Evolutionary conservation across 768 basidiomycete genomes (phyloP).

Genomic region (Suillus cothurnatus): DNA sequence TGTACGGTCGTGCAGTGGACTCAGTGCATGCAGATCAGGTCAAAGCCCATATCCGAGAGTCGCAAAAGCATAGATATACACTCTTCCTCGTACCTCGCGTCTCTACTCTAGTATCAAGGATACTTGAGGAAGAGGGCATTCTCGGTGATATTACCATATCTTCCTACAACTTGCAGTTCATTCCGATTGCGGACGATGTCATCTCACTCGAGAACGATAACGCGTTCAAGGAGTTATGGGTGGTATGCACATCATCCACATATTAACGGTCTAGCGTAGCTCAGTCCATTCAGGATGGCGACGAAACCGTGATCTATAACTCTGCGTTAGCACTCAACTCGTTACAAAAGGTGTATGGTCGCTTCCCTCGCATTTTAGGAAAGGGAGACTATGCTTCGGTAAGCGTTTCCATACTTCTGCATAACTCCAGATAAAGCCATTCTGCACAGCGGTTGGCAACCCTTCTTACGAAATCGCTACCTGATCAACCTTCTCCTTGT

Average conservation of each 20-base stretch:
- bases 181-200: slow-evolving; percentile 91
- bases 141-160: slow-evolving; percentile 90
- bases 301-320: slow-evolving; percentile 88
- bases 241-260: slow-evolving; percentile 56
- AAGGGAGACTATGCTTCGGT: slow-evolving; percentile 90
- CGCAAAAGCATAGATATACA: slow-evolving; percentile 81
- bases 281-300: slow-evolving; percentile 71
- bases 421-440: slow-evolving; percentile 15
- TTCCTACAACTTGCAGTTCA: slow-evolving; percentile 90
- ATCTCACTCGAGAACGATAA: slow-evolving; percentile 86
- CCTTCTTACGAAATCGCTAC: slow-evolving; percentile 63
- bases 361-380: slow-evolving; percentile 88
- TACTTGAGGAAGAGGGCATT: slow-evolving; percentile 96
- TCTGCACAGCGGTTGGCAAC: slow-evolving; percentile 67
- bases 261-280: background rate
- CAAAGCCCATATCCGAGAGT: slow-evolving; percentile 71
- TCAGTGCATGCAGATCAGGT: slow-evolving; percentile 74
- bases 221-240: slow-evolving; percentile 88
- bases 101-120: slow-evolving; percentile 82
- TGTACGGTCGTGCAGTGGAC: slow-evolving; percentile 27
- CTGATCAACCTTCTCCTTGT: slow-evolving; percentile 42
- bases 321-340: slow-evolving; percentile 85
- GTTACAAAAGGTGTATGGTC: slow-evolving; percentile 82
- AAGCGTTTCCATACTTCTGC: slow-evolving; percentile 22
- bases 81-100: slow-evolving; percentile 85